phyloP scores from a whole-genome alignment of 495 filamentous ascomycete genomes.

The Aspergillus coremiiformis region DNA sequence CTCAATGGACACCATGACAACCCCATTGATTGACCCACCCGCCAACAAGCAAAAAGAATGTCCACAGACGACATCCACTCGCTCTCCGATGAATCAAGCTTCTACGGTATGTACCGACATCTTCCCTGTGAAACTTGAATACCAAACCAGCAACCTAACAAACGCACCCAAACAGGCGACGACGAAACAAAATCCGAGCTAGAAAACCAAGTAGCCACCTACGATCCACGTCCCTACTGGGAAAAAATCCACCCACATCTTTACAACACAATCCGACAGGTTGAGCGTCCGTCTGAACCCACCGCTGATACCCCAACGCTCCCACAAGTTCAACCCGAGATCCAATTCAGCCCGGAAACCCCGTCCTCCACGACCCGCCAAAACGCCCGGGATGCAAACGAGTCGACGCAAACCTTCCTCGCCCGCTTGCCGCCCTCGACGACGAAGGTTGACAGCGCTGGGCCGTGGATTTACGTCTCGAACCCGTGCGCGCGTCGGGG shows the following conservation, averaged over 20 bases:
- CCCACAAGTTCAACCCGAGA: constrained; percentile 27
- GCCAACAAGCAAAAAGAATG: not conserved
- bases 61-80: not conserved
- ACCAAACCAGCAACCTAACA: not conserved
- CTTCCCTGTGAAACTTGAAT: too few species aligned
- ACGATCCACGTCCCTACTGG: constrained; percentile 46
- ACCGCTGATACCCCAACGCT: constrained; percentile 17
- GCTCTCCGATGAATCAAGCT: constrained; percentile 64
- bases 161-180: constrained; percentile 36
- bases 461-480: constrained; percentile 61
- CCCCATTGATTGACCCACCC: not conserved
- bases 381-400: constrained; percentile 37
- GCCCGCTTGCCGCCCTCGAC: constrained; percentile 57
- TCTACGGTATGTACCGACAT: constrained; percentile 50
- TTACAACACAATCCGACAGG: constrained; percentile 27
- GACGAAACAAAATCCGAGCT: constrained; percentile 37
- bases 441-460: constrained; percentile 28
- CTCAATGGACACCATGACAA: too few species aligned
- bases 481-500: constrained; percentile 40
- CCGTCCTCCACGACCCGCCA: constrained; percentile 22
- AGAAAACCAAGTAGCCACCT: constrained; percentile 27
- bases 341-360: not conserved
- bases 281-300: too few species aligned
- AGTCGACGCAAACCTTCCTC: constrained; percentile 57
- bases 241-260: constrained; percentile 21